phyloP scores from a whole-genome alignment of 805 yeast genomes.

The Wickerhamiella qilinensis region DNA sequence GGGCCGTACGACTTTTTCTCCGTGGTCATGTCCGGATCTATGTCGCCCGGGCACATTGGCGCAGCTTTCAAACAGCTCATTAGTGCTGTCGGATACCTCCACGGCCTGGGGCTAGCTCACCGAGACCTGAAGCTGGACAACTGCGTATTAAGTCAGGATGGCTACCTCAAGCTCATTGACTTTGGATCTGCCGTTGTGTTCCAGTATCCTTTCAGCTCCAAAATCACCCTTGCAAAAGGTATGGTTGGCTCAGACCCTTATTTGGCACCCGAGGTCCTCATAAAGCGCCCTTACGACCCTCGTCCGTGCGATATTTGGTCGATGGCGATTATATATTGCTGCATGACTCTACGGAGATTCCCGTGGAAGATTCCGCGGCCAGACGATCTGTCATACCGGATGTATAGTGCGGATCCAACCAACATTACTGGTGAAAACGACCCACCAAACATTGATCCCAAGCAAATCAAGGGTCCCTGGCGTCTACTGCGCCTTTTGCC shows the following conservation, averaged over 20 bases:
- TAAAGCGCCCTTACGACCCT: constrained; percentile 52
- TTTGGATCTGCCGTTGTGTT: constrained; percentile 87
- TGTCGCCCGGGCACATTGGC: constrained; percentile 50
- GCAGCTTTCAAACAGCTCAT: constrained; percentile 77
- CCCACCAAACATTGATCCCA: constrained; percentile 13
- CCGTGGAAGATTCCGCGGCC: constrained; percentile 92
- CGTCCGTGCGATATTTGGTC: constrained; percentile 88
- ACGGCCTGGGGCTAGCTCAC: constrained; percentile 74
- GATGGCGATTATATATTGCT: constrained; percentile 77
- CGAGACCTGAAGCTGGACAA: constrained; percentile 86
- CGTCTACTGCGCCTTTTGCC: constrained; percentile 62
- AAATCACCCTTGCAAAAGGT: constrained; percentile 56
- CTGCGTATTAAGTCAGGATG: constrained; percentile 64
- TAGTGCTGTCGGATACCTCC: constrained; percentile 61
- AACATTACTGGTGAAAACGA: constrained; percentile 14
- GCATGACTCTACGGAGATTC: constrained; percentile 72
- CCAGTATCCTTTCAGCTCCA: constrained; percentile 42
- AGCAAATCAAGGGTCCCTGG: constrained; percentile 46
- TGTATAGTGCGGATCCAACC: constrained; percentile 28
- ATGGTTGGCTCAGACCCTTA: constrained; percentile 94
- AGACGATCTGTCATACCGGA: constrained; percentile 56
- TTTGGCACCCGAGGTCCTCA: constrained; percentile 79
- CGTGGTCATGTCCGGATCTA: constrained; percentile 74
- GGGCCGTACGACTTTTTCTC: constrained; percentile 86
- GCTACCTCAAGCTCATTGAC: constrained; percentile 75